Base-by-base conservation (phyloP, 768 basidiomycete genomes). In the Udeniomyces megalosporus region DNA sequence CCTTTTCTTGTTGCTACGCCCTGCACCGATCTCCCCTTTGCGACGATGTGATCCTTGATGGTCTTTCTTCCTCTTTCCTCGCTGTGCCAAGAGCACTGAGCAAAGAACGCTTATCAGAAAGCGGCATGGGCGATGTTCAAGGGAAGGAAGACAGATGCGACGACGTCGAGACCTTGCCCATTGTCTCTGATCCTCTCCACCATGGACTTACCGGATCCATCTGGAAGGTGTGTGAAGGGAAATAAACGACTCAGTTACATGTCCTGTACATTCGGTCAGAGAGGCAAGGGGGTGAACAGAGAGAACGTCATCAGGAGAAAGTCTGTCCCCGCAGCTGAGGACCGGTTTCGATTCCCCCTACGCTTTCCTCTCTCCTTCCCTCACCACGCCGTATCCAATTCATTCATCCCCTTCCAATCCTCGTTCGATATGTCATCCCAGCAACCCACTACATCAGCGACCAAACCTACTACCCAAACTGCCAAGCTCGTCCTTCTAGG, bases 401-500 rank as follows among this genome's bases (percentile, higher is more conserved):
- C 50, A 20, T 10, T 15, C 14, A 7, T 11, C 29, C 14, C 7
- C 14, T 29, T 32, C 17, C 15, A 28, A 24, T 29, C 49, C 26
- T 14, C n/a, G 20, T 47, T 47, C 46, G 7, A 20, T 20, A 20
- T 47, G 22, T 24, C 46, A 47, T 24, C 46, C 20, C 46, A 17
- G 7, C 20, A 17, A 6, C 46, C 17, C 46, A 24, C 26, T 17
- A 47, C 46, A 47, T 7, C 17, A 17, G 26, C 4, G 20, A 17
- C 49, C 32, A 42, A 15, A 28, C 55, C 6, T 31, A 42, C 35
- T 44, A 62, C 62, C 20, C 58, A 58, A 46, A 51, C 49, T 26
- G 62, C 62, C 28, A 96, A 96, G 74, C 85, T 97, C 68, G 93
- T 96, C 66, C 81, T 96, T 50, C 82, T 96, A 66, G 95, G 95